Evolutionary conservation across 805 yeast species (phyloP).

Genomic region (Myxozyma geophila): DNA sequence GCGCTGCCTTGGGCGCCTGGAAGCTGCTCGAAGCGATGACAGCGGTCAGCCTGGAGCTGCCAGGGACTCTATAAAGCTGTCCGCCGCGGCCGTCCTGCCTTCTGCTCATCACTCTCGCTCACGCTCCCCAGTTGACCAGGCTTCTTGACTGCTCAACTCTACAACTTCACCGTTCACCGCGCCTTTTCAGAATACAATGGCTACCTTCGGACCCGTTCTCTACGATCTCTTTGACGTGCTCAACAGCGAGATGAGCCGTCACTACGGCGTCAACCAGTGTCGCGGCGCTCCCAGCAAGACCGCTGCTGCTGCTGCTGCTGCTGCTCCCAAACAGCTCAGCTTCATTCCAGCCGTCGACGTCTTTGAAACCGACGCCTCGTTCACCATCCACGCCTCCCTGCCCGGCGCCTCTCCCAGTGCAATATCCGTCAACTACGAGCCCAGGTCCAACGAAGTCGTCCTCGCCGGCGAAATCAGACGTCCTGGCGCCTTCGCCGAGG

Average conservation of each 20-base stretch:
- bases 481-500: constrained; percentile 33
- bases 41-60: background rate
- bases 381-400: constrained; percentile 51
- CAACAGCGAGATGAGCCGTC: constrained; percentile 18
- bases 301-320: constrained; percentile 3
- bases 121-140: background rate
- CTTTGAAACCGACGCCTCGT: constrained; percentile 51
- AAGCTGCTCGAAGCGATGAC: background rate
- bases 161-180: background rate
- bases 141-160: no score
- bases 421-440: constrained; percentile 54
- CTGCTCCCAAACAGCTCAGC: background rate
- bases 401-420: constrained; percentile 51
- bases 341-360: constrained; percentile 54
- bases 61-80: background rate
- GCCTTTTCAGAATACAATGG: constrained; percentile 9
- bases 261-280: constrained; percentile 9
- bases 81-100: background rate
- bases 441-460: constrained; percentile 51
- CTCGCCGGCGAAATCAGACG: constrained; percentile 49
- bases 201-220: constrained; percentile 15
- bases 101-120: background rate
- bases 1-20: no score
- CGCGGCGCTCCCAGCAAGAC: constrained; percentile 8
- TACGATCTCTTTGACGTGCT: constrained; percentile 21